These are phyloP conservation scores for Cyclocybe cylindracea DNA, from an alignment of 768 basidiomycete genomes.

Conservation along the genomic window DNA sequence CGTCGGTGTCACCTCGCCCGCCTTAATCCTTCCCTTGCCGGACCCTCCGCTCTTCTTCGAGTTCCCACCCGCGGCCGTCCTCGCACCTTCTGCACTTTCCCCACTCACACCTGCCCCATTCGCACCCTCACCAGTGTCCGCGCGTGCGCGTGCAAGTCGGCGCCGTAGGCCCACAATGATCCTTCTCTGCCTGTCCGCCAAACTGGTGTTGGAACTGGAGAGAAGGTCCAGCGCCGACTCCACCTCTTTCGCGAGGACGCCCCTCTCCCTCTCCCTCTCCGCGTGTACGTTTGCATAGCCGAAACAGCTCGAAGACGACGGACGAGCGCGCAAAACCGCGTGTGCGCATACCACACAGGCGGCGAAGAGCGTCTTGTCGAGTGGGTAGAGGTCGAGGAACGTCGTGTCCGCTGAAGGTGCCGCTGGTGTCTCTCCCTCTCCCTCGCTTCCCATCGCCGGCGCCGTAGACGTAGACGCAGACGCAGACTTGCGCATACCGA, in stretches of 20 bases:
- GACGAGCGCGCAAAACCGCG: constrained; percentile 27
- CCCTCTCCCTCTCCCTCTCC: background rate
- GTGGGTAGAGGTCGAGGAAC: constrained; percentile 33
- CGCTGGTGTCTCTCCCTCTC: too few relatives aligned
- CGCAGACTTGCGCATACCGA: too few relatives aligned
- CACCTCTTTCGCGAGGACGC: constrained; percentile 25
- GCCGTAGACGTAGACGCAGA: too few relatives aligned
- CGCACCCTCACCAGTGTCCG: background rate
- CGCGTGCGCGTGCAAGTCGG: constrained; percentile 2
- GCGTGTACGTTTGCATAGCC: background rate
- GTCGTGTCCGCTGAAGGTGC: constrained; percentile 13
- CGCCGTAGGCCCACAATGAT: constrained; percentile 11
- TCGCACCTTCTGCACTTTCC: background rate
- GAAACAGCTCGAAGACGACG: constrained; percentile 2
- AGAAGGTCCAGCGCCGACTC: constrained; percentile 25
- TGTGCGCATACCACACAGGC: constrained; percentile 64
- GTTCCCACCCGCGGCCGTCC: constrained; percentile 12
- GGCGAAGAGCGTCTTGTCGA: constrained; percentile 64
- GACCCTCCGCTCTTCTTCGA: constrained; percentile 24
- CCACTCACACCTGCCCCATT: constrained; percentile 10
- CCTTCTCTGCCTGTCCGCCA: constrained; percentile 21
- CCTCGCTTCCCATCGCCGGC: too few relatives aligned
- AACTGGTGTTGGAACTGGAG: constrained; percentile 10
- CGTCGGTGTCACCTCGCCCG: constrained; percentile 17
- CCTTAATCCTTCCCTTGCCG: too few relatives aligned